Evolutionary conservation across 257 asterid genomes (phyloP), one percentile per base, ranked within the genome.

Genomic region (Jaltomata sinuosa): DNA sequence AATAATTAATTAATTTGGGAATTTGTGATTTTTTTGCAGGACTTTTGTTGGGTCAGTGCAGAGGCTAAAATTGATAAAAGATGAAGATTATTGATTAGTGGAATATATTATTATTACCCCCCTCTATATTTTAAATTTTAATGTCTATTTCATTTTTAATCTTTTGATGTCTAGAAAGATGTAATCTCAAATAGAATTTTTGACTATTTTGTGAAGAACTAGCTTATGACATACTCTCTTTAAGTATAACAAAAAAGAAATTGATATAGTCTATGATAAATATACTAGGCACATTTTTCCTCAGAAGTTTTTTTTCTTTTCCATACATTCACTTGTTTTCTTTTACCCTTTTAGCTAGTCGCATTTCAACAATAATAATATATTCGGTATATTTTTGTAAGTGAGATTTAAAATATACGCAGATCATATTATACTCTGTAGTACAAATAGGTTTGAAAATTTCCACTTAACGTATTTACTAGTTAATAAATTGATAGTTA

Each of bases 21-120:
- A 16, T 32, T 50, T 84, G 31, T 52, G 78, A 53, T 10, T 72
- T 10, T 72, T 71, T 64, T 85, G 93, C 93, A 94, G 96, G 80
- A 84, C 77, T 49, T 92, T 94, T 84, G 84, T 86, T 14, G 72
- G 49, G 40, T 86, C 93, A 3, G 96, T 87, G 83, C 89, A 87
- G 79, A 92, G 95, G 21, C 79, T 94, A 68, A 89, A 90, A 86
- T 61, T 93, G 87, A 81, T 74, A 65, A 93, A 84, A 91, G 92
- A 86, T 82, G 84, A 65, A 10, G 49, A 83, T 19, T 84, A 76
- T 83, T 45, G 15, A 55, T 15, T 19, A 55, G 19, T 27, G 68
- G 53, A 76, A 15, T 18, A 22, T 12, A 11, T n/a, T n/a, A n/a
- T 50, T 8, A 11, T 1, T 55, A 10, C 76, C 10, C 8, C 47